phyloP scores from a whole-genome alignment of 1,284 basidiomycete genomes.

The Exobasidium cylindrosporum region DNA sequence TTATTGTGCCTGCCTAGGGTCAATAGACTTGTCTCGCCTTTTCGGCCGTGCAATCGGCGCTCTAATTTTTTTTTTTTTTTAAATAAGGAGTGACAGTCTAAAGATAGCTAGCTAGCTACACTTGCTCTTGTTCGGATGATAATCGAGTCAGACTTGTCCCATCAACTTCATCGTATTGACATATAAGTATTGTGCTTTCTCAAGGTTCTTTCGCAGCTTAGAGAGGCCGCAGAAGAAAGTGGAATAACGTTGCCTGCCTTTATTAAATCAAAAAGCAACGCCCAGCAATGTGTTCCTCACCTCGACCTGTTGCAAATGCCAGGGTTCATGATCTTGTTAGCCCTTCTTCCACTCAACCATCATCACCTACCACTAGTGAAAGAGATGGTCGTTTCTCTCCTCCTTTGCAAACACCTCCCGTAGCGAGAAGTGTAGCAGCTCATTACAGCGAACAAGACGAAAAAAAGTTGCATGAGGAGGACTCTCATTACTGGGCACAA shows the following conservation, averaged over 20 bases:
- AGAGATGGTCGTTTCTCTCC: neutral
- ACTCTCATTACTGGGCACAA: slow-evolving; percentile 31
- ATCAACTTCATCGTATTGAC: too few species aligned
- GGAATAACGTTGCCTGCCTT: too few species aligned
- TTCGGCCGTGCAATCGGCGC: neutral
- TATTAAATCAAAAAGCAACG: neutral
- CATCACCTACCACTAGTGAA: neutral
- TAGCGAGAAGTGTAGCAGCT: slow-evolving; percentile 25
- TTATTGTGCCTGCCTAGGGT: neutral
- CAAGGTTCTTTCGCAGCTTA: too few species aligned
- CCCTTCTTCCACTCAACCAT: neutral
- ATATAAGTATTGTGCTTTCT: too few species aligned
- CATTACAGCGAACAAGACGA: slow-evolving; percentile 43
- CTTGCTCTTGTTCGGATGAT: too few species aligned
- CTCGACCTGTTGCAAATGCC: neutral
- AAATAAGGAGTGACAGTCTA: too few species aligned
- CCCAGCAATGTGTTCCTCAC: neutral
- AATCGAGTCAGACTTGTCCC: too few species aligned
- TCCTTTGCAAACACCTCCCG: slow-evolving; percentile 23
- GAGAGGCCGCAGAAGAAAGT: too few species aligned
- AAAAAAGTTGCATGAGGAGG: slow-evolving; percentile 39
- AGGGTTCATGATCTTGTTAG: neutral
- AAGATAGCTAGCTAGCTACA: too few species aligned
- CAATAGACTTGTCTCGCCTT: neutral
- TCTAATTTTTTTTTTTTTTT: neutral